Base-by-base conservation (phyloP, 2,329 filamentous ascomycete species). In the Rutstroemia sp. region DNA sequence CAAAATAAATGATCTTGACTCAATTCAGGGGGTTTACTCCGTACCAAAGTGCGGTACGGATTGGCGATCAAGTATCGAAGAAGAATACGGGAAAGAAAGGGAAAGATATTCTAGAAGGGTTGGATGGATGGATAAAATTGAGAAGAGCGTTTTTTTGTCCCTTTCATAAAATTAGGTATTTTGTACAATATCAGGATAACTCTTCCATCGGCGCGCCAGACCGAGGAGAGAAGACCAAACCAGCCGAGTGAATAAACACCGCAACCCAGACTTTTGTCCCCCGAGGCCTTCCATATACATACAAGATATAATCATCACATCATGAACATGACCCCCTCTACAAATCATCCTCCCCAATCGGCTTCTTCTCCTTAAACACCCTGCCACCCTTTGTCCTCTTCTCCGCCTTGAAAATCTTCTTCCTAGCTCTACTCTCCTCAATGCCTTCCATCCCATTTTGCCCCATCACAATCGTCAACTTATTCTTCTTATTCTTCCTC, bases 401-500 rank as follows among this genome's bases (percentile, higher is more conserved):
- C 54, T 63, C 66, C 17, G 58, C 56, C 52, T 60, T 59, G 19
- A 65, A 59, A 46, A 60, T 61, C 48, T 57, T 59, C 44, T 56
- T 61, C 48, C 57, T 27, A 23, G 60, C 60, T 51, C 64, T 62
- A 38, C 61, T 65, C 44, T 65, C 57, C 46, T 66, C 59, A 46
- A 70, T 61, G 10, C 63, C 63, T 27, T 65, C 59, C 19, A 66
- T 59, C 41, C 64, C 68, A 23, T 65, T 60, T 41, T 64, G 59
- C n/a, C 65, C 68, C 60, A 68, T 63, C 51, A 71, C 65, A 56
- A 73, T 69, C 62, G 73, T 72, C 58, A 68, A 70, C 25, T 71
- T 70, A 55, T 74, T 72, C 60, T 72, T 71, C 65, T 68, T 73
- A 62, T 72, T 73, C 62, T 75, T 76, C 67, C 74, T 68, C 16